Conservation (phyloP, 2,329 filamentous ascomycete species). For the Rosellinia necatrix region DNA sequence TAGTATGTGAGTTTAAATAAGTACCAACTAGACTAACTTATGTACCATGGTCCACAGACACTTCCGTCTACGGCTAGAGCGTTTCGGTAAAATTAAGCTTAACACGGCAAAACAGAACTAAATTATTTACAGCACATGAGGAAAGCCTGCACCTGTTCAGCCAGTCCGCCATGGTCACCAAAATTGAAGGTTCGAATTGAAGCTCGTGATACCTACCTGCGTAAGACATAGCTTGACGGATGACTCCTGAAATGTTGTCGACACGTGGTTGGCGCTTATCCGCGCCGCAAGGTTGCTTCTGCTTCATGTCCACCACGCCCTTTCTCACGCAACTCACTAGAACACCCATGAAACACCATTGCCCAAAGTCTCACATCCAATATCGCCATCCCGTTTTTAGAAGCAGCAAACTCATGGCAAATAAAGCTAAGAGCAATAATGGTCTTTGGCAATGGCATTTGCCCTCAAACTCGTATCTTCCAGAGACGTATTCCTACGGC, state of each 20-base stretch:
- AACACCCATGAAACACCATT: conserved; percentile 12
- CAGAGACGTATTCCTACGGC: neutral
- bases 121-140: too few species aligned
- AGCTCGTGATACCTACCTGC: too few species aligned
- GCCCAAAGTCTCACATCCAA: conserved; percentile 13
- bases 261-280: conserved; percentile 24
- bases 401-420: conserved; percentile 10
- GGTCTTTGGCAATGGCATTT: neutral
- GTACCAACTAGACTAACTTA: too few species aligned
- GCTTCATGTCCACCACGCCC: neutral
- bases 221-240: conserved; percentile 3
- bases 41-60: neutral
- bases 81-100: neutral
- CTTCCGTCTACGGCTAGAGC: neutral
- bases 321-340: conserved; percentile 7
- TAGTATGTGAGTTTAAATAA: too few species aligned
- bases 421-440: neutral
- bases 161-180: too few species aligned
- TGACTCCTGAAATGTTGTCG: conserved; percentile 5
- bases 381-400: conserved; percentile 21
- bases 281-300: conserved; percentile 19
- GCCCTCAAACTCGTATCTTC: neutral
- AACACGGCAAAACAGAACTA: too few species aligned
- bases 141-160: too few species aligned
- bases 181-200: too few species aligned